Evolutionary conservation across 2,329 filamentous ascomycete species (phyloP).

Genomic region (Elsinoe arachidis): DNA sequence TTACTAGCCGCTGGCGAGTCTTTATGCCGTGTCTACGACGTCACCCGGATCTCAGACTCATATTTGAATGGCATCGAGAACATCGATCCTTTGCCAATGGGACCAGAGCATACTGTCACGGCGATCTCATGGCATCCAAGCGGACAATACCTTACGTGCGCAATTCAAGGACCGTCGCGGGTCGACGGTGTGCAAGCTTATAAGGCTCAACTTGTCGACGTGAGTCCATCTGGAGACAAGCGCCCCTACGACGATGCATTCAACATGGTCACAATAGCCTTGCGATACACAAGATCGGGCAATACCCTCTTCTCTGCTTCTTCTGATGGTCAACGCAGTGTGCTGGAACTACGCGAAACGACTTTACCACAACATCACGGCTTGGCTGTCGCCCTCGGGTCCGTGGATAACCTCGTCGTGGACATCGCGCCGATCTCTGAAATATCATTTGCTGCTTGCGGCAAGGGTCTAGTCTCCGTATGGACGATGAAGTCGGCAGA

Average conservation of each 20-base stretch:
- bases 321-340: constrained; percentile 24
- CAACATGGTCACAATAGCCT: constrained; percentile 21
- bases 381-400: background rate
- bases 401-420: constrained; percentile 32
- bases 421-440: constrained; percentile 39
- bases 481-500: background rate
- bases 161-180: constrained; percentile 19
- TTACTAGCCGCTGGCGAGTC: constrained; percentile 28
- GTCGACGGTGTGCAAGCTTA: constrained; percentile 17
- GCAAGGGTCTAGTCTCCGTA: constrained; percentile 25
- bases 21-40: constrained; percentile 26
- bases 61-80: constrained; percentile 11
- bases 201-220: constrained; percentile 22
- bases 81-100: constrained; percentile 23
- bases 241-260: constrained; percentile 14
- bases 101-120: constrained; percentile 23
- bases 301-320: constrained; percentile 24
- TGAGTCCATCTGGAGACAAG: constrained; percentile 8
- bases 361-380: background rate
- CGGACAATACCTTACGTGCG: constrained; percentile 25
- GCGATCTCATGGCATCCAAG: constrained; percentile 29
- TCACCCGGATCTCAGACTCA: background rate
- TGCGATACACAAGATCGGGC: constrained; percentile 26
- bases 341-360: constrained; percentile 25
- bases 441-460: constrained; percentile 36